Evolutionary conservation across 148 eudicot species (phyloP), one percentile per base, ranked within the genome.

Genomic region (Vaccinium darrowii): DNA sequence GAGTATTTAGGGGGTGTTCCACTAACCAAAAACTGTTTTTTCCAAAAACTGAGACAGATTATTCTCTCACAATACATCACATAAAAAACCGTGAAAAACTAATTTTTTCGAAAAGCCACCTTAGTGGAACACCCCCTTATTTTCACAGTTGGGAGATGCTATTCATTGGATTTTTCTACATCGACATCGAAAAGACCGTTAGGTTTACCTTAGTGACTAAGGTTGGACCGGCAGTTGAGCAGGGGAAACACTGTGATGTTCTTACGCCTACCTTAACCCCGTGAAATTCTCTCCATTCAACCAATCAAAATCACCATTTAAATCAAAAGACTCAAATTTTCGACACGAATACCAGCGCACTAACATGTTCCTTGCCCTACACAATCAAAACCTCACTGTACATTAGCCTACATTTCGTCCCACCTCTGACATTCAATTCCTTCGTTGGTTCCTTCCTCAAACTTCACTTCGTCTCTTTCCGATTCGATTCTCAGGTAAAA

Each of bases 181-280:
- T 43, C 47, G 47, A 43, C 47, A 43, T 43, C 47, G 47, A n/a
- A 30, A 18, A 11, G 52, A 80, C 82, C 27, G 71, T 52, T 80
- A 57, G 82, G 36, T 80, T 80, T 36, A 18, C 27, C 18, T 0
- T 0, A 0, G 67, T 10, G 14, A 58, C 71, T 5, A 19, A 57
- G 19, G 2, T 30, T 7, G 0, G 82, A 80, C 69, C 18, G 71
- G 82, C 82, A 36, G 82, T 80, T 80, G 82, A 18, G 82, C n/a
- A 4, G 30, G 82, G 71, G 19, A 57, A 80, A 30, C 0, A 2
- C 52, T 0, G 13, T 27, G 23, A 0, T 43, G 47, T 43, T 43
- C 47, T 0, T 8, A 5, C 52, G 18, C 82, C 81, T 18, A 80
- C 4, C 51, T 8, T 57, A 21, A 39, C 12, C 7, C 71, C 1